These are phyloP conservation scores for Stagonosporopsis vannaccii DNA, from an alignment of 2,329 filamentous ascomycete genomes.

Conservation along the genomic window DNA sequence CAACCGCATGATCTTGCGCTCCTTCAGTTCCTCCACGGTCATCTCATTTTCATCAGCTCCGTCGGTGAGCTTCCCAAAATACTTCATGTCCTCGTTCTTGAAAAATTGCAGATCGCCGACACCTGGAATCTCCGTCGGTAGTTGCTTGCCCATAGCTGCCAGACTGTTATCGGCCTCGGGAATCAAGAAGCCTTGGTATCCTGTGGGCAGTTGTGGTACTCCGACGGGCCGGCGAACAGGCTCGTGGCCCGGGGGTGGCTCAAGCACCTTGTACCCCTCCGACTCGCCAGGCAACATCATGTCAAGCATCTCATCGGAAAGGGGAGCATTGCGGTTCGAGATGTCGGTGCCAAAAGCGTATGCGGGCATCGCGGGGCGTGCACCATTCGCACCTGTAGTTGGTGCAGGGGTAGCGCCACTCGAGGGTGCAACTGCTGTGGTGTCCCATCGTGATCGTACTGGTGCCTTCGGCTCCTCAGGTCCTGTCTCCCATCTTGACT, in stretches of 20 bases:
- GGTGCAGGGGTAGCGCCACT: slow-evolving; percentile 34
- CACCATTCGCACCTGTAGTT: slow-evolving; percentile 28
- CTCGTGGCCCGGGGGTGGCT: slow-evolving; percentile 90
- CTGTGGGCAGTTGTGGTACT: slow-evolving; percentile 76
- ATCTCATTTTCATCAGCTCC: slow-evolving; percentile 90
- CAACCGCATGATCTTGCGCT: slow-evolving; percentile 97
- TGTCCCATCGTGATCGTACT: slow-evolving; percentile 47
- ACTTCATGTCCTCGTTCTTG: slow-evolving; percentile 98
- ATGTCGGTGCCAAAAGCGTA: slow-evolving; percentile 80
- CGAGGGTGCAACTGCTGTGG: slow-evolving; percentile 36
- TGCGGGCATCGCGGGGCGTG: slow-evolving; percentile 54
- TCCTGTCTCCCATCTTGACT: slow-evolving; percentile 81
- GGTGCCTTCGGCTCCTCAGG: slow-evolving; percentile 36
- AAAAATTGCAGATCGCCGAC: slow-evolving; percentile 97
- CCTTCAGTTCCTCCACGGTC: slow-evolving; percentile 94
- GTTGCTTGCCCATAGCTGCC: slow-evolving; percentile 78
- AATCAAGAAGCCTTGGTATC: slow-evolving; percentile 88
- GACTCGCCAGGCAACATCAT: slow-evolving; percentile 86
- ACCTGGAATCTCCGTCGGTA: slow-evolving; percentile 94
- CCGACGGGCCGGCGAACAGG: slow-evolving; percentile 75
- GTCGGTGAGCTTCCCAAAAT: slow-evolving; percentile 97
- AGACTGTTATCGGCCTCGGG: slow-evolving; percentile 89
- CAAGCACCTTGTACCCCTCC: slow-evolving; percentile 90
- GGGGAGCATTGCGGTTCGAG: slow-evolving; percentile 76
- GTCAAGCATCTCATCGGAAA: slow-evolving; percentile 95